These are phyloP conservation scores for Ananas comosus DNA, from an alignment of 176 grass and related monocot genomes.

Conservation along the genomic window DNA sequence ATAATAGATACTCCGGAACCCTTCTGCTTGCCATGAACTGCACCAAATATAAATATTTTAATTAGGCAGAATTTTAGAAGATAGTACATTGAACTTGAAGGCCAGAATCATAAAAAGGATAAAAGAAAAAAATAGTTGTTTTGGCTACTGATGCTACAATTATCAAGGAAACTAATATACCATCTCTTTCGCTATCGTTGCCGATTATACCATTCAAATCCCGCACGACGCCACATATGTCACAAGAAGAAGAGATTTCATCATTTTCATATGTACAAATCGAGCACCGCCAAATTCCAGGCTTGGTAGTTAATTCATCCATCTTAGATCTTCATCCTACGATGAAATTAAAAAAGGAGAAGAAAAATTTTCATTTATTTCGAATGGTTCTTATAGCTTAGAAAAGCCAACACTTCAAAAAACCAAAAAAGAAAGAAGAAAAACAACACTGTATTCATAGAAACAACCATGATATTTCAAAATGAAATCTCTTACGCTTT, in stretches of 20 bases:
- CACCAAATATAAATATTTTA: constrained; percentile 12
- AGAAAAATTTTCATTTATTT: not conserved
- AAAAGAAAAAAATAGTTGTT: not conserved
- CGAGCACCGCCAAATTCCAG: constrained; percentile 47
- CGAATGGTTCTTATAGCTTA: not conserved
- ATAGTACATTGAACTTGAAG: not conserved
- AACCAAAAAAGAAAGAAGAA: not conserved
- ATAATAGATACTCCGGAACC: constrained; percentile 43
- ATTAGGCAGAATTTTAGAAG: not conserved
- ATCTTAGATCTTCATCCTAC: constrained; percentile 20
- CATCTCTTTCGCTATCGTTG: constrained; percentile 26
- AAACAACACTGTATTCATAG: too few relatives aligned
- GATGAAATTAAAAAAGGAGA: not conserved
- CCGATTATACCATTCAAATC: constrained; percentile 39
- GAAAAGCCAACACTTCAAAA: not conserved
- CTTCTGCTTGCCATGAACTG: constrained; percentile 43
- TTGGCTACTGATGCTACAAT: not conserved
- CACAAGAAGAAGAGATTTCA: constrained; percentile 34
- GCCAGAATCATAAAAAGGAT: constrained; percentile 1
- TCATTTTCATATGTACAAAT: constrained; percentile 52
- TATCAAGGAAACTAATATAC: constrained; percentile 6
- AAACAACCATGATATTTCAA: too few relatives aligned
- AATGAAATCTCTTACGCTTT: too few relatives aligned
- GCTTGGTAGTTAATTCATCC: constrained; percentile 12
- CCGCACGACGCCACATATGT: constrained; percentile 51